Base-by-base conservation (phyloP, 139 green algal species). In the Closterium sp. region DNA sequence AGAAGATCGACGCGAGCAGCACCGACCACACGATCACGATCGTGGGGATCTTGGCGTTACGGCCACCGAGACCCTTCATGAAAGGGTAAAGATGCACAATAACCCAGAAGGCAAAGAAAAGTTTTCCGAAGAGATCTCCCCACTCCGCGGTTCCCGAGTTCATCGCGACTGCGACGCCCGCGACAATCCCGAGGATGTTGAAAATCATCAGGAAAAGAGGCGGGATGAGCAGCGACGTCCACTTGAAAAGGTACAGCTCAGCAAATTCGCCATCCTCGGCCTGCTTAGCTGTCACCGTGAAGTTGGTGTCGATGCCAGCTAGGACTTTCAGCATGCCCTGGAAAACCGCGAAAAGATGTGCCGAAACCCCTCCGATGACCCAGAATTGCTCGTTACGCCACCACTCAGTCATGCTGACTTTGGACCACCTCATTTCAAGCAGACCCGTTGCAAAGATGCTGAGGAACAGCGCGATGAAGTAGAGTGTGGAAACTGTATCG, bases 381-480 rank as follows among this genome's bases (percentile, higher is more conserved):
- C 90, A 93, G 35, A 93, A 93, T 34, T 93, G 90, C 86, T 93
- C 90, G 85, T 93, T 93, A 12, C 90, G 38, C 90, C 90, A 93
- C 85, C 85, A 93, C 85, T 93, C 90, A 1, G 84, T 43, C 32
- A 93, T 89, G 33, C 66, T 69, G 28, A 93, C 91, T 4, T 87
- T 55, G 16, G n/a, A 55, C 91, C 91, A 93, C 34, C 91, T 35
- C 35, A 93, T 85, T 87, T 93, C 91, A 21, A 93, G 87, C 30
- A 91, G 28, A 64, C 86, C 86, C 33, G 86, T 90, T n/a, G 83
- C 87, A 85, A 93, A 93, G 30, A 93, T 76, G 43, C 35, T 84
- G 86, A 93, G 66, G 91, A 93, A 93, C n/a, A 93, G 35, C 31
- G 35, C 43, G 35, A 93, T 85, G 86, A 90, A 93, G 21, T 83